A percentile compares a stretch with the other conserved stretches of the same genome.
phyloP scores from a whole-genome alignment of 345 rosid species.

The Moricandia moricandioides region DNA sequence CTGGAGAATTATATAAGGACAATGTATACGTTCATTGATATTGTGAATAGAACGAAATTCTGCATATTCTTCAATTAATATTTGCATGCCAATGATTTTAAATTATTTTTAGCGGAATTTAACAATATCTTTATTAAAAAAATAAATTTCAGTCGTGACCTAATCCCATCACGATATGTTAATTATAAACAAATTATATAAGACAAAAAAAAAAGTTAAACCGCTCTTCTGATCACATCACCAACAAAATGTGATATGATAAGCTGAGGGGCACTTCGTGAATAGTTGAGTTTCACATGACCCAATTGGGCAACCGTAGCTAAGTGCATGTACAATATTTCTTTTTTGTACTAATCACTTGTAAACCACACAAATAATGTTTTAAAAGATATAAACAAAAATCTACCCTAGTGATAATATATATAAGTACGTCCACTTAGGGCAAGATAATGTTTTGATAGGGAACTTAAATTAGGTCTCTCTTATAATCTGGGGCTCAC shows the following conservation, averaged over 20 bases:
- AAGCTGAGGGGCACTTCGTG: constrained; percentile 33
- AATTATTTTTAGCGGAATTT: not conserved
- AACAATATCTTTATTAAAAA: not conserved
- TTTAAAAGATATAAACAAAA: not conserved
- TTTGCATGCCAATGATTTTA: not conserved
- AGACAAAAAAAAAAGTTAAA: constrained; percentile 9
- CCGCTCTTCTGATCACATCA: constrained; percentile 37
- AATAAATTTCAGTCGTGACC: constrained; percentile 31
- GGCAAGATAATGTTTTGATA: constrained; percentile 34
- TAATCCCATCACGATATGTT: constrained; percentile 27
- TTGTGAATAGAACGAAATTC: not conserved
- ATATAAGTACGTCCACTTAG: constrained; percentile 35
- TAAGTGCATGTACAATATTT: not conserved
- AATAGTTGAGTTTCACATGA: not conserved
- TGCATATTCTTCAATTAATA: not conserved
- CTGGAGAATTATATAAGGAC: not conserved
- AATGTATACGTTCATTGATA: not conserved
- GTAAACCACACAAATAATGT: constrained; percentile 18
- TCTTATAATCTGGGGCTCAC: constrained; percentile 24
- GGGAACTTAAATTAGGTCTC: constrained; percentile 28
- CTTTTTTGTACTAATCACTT: not conserved
- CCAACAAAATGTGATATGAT: constrained; percentile 35
- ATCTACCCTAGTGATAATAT: constrained; percentile 27
- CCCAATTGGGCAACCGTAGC: not conserved
- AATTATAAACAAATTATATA: constrained; percentile 16